Base-by-base conservation (phyloP, 306 rosid species). In the Casuarina cunninghamiana region DNA sequence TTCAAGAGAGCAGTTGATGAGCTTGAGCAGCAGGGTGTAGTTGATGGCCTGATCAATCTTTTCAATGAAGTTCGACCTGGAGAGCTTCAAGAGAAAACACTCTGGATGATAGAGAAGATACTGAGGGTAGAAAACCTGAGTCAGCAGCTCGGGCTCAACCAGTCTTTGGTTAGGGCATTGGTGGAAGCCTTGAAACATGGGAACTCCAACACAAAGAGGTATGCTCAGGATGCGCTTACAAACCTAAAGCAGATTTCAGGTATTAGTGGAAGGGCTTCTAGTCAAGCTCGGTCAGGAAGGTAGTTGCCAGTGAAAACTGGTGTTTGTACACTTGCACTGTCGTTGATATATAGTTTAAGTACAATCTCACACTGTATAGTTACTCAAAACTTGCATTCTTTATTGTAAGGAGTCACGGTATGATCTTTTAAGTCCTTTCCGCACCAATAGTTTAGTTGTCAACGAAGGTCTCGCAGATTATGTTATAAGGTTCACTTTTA, bases 151-250 rank as follows among this genome's bases (percentile, higher is more conserved):
- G 84, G 83, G n/a, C 83, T 85, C 17, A 83, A 88, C 72, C 91
- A 88, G 58, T 10, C 89, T 79, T 78, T 88, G 42, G 86, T 88
- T 16, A 76, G 87, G 80, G 83, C 87, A 60, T 76, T 88, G 79
- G 86, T 88, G 51, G 91, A 88, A 79, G 91, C 91, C 60, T 81
- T 85, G 42, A 83, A 75, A 73, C 87, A 81, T 42, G 91, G 91
- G 60, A 81, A 79, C 79, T 35, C 87, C 57, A 80, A 83, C 78
- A 60, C 89, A 41, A 85, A 78, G 84, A 68, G 75, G 38, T 77
- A 78, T 58, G 87, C 91, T 65, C 91, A 83, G 42, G 86, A 71
- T 75, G 89, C 89, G 75, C 84, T 88, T 35, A 88, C 79, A 35
- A 82, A 48, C 76, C 80, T 88, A 45, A 88, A 85, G 78, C 88